These are phyloP conservation scores for Alternaria sp. DNA, from an alignment of 2,329 filamentous ascomycete genomes.

Conservation along the genomic window DNA sequence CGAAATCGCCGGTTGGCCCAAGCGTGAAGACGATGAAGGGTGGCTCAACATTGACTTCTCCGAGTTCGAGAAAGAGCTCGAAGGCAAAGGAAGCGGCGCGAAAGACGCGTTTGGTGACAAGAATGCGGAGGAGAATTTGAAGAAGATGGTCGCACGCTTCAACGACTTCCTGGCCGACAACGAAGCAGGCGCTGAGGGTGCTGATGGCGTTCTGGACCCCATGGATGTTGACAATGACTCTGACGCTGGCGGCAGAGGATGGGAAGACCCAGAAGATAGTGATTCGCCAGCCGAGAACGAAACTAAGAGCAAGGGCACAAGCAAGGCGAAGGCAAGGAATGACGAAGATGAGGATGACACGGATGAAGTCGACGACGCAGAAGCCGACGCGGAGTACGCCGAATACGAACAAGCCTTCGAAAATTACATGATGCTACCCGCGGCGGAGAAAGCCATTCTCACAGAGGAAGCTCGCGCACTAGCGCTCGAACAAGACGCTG, in stretches of 20 bases:
- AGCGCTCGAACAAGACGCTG: constrained; percentile 50
- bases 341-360: constrained; percentile 27
- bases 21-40: constrained; percentile 78
- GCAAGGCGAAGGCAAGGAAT: constrained; percentile 68
- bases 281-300: constrained; percentile 48
- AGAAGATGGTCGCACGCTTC: constrained; percentile 92
- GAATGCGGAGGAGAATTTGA: constrained; percentile 74
- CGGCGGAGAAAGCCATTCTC: constrained; percentile 41
- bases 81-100: constrained; percentile 50
- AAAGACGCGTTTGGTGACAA: constrained; percentile 64
- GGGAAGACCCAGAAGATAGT: constrained; percentile 51
- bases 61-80: constrained; percentile 84
- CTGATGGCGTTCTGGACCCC: constrained; percentile 66
- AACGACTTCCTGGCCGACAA: constrained; percentile 91
- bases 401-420: constrained; percentile 80
- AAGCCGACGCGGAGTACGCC: constrained; percentile 75
- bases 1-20: constrained; percentile 75
- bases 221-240: constrained; percentile 71
- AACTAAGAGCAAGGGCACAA: constrained; percentile 45
- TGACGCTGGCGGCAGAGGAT: constrained; percentile 54
- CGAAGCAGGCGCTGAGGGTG: constrained; percentile 78
- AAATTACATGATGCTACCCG: constrained; percentile 77
- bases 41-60: constrained; percentile 94
- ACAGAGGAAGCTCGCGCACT: constrained; percentile 45
- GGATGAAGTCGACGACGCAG: constrained; percentile 50